Conservation (phyloP, 192 early-diverging fungal species). For the Entrophospora sp. region DNA sequence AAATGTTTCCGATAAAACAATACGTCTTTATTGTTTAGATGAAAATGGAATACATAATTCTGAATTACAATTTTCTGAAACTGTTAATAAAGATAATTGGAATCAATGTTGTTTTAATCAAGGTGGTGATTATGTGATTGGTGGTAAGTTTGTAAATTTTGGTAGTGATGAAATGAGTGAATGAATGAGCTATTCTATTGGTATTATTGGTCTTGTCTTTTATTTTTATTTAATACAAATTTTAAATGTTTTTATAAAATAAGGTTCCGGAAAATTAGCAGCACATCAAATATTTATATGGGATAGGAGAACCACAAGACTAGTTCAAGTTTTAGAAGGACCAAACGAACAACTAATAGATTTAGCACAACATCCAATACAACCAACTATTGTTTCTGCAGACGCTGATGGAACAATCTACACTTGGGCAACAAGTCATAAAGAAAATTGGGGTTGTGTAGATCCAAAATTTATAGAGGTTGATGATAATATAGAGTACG, state of each 20-base stretch:
- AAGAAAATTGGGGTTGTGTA: conserved; percentile 90
- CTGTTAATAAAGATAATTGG: conserved; percentile 89
- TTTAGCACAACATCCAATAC: conserved; percentile 76
- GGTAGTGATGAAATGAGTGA: neutral
- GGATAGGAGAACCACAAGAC: conserved; percentile 70
- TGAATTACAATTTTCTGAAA: conserved; percentile 74
- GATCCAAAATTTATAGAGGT: conserved; percentile 89
- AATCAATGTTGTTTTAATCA: conserved; percentile 77
- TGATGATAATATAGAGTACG: conserved; percentile 91
- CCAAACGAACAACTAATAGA: conserved; percentile 79
- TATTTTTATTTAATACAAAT: neutral
- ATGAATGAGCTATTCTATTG: conserved; percentile 18
- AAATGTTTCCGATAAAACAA: conserved; percentile 71
- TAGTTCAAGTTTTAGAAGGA: conserved; percentile 88
- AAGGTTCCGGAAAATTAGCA: conserved; percentile 74
- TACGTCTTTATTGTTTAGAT: conserved; percentile 57
- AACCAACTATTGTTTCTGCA: conserved; percentile 76
- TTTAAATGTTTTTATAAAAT: neutral
- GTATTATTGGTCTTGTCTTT: conserved; percentile 18
- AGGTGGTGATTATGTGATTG: conserved; percentile 86
- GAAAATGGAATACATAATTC: conserved; percentile 34
- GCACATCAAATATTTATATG: conserved; percentile 93
- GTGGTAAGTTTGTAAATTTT: conserved; percentile 36
- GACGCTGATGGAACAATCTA: conserved; percentile 76
- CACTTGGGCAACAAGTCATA: conserved; percentile 72